Conservation (phyloP, 2,329 filamentous ascomycete species). For the Aspergillus quadrilineatus region DNA sequence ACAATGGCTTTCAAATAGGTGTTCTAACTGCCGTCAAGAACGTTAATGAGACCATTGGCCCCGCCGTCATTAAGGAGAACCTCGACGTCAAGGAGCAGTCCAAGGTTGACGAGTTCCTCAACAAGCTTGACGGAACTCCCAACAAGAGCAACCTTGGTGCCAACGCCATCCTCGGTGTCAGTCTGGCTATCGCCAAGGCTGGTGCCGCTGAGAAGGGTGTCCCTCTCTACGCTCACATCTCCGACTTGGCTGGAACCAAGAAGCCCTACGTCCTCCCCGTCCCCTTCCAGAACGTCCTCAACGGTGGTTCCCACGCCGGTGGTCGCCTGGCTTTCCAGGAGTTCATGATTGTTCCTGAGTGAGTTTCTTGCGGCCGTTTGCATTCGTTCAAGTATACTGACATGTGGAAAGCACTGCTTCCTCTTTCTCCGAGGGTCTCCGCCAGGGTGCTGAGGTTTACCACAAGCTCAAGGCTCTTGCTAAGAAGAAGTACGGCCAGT, state of each 20-base stretch:
- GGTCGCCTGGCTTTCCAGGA: constrained; percentile 93
- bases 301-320: constrained; percentile 94
- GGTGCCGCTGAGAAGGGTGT: constrained; percentile 86
- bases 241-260: constrained; percentile 83
- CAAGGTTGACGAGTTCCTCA: constrained; percentile 80
- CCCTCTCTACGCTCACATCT: constrained; percentile 83
- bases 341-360: constrained; percentile 91
- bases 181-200: constrained; percentile 81
- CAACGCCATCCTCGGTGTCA: constrained; percentile 85
- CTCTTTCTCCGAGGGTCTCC: constrained; percentile 92
- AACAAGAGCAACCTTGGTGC: constrained; percentile 88
- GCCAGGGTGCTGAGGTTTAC: constrained; percentile 96
- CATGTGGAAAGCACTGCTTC: constrained; percentile 64
- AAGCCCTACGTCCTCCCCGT: constrained; percentile 88
- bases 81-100: constrained; percentile 84
- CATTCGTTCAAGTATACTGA: neutral
- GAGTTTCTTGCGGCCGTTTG: constrained; percentile 38
- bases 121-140: constrained; percentile 76
- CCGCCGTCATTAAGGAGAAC: constrained; percentile 76
- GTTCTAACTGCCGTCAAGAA: constrained; percentile 83
- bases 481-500: constrained; percentile 99
- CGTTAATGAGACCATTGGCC: constrained; percentile 78
- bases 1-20: constrained; percentile 31
- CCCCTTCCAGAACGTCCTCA: constrained; percentile 91
- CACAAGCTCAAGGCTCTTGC: constrained; percentile 93